phyloP scores from a whole-genome alignment of 2,329 filamentous ascomycete species.

The Xylariaceae sp. region DNA sequence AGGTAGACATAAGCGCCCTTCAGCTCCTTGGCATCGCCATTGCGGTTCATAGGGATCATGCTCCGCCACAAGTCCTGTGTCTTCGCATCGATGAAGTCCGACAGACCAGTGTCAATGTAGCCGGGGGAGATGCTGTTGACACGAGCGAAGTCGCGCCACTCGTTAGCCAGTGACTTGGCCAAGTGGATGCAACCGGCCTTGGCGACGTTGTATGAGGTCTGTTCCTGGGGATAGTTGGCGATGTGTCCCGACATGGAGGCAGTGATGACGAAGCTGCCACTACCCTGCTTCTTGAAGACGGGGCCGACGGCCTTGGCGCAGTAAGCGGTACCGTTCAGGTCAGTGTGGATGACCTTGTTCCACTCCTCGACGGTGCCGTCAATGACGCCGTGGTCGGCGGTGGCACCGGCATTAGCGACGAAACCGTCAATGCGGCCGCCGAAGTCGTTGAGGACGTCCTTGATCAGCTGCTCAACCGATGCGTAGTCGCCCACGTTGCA shows the following conservation, averaged over 20 bases:
- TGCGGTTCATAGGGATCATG: conserved; percentile 41
- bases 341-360: conserved; percentile 52
- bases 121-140: conserved; percentile 58
- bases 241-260: conserved; percentile 62
- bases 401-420: conserved; percentile 65
- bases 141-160: conserved; percentile 59
- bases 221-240: conserved; percentile 60
- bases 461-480: conserved; percentile 48
- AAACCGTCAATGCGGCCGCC: conserved; percentile 69
- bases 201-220: conserved; percentile 57
- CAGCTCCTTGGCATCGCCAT: conserved; percentile 59
- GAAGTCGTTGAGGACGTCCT: conserved; percentile 66
- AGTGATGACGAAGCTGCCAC: conserved; percentile 59
- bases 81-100: conserved; percentile 40
- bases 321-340: conserved; percentile 63
- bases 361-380: conserved; percentile 53
- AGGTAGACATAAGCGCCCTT: conserved; percentile 73
- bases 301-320: conserved; percentile 54
- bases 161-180: conserved; percentile 45
- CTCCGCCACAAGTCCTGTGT: conserved; percentile 31
- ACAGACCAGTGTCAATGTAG: conserved; percentile 45
- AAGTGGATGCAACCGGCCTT: conserved; percentile 46
- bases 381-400: conserved; percentile 51
- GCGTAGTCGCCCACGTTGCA: conserved; percentile 51
- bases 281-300: conserved; percentile 56